Base-by-base conservation (phyloP, 139 green algal genomes). In the Tetradesmus obliquus region DNA sequence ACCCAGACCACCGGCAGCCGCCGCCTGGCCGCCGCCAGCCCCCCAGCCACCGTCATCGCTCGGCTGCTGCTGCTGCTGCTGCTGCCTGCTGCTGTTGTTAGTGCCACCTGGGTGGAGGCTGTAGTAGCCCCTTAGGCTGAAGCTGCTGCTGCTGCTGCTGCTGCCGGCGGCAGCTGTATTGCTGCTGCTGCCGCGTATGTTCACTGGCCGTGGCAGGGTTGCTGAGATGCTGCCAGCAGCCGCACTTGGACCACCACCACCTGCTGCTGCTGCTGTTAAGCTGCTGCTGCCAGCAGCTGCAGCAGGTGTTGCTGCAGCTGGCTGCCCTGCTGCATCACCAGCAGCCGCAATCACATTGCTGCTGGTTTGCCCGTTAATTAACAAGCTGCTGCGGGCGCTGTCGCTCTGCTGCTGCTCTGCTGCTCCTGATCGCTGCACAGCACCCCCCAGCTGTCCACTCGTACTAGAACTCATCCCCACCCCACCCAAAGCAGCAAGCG, bases 331-430 rank as follows among this genome's bases (percentile, higher is more conserved):
- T 5, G 12, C 66, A 5, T 76, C 66, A 76, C 66, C 66, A 2
- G 66, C 32, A 45, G 32, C 32, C 32, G 32, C 32, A 45, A 45
- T 76, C n/a, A 24, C 66, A 1, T 9, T 76, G 66, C 66, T 89
- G 45, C 66, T 89, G 45, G 17, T 32, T 13, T 84, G 86, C 4
- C 86, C 86, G 24, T 20, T 84, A 6, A 84, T n/a, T 4, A 53
- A 84, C n/a, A 90, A 57, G 86, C 86, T 90, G 86, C 86, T 90
- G 51, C 86, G 57, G 12, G 22, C 79, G 71, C 71, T 84, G 45
- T 90, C 86, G 24, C 86, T 90, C 5, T 83, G 71, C 10, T 90
- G 66, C 3, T 76, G 17, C n/a, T 2, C 60, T 71, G 60, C 60
- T 71, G 60, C 66, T 76, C 17, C 66, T 24, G 66, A n/a, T 76